These are phyloP conservation scores for Pythium myriotylum DNA, from an alignment of 352 stramenopile genomes.

Conservation along the genomic window DNA sequence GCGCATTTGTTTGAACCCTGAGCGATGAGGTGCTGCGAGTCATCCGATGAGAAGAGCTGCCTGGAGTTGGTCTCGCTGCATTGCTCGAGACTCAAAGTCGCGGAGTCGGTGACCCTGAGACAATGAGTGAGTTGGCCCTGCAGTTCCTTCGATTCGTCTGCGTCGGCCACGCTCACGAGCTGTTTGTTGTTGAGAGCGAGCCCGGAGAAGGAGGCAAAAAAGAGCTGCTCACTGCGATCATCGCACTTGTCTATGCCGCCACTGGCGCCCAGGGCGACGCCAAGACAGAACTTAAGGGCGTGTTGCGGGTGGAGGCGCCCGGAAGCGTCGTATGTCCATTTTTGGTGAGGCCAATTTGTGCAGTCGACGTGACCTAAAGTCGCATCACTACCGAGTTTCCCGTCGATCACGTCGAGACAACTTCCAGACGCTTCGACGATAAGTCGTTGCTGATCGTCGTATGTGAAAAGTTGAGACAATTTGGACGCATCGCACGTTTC, in stretches of 20 bases:
- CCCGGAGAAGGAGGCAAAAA: conserved; percentile 7
- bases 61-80: not conserved
- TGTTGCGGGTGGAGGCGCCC: conserved; percentile 18
- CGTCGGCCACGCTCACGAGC: conserved; percentile 10
- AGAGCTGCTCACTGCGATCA: conserved; percentile 12
- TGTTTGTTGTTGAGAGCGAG: conserved; percentile 12
- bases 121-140: conserved; percentile 10
- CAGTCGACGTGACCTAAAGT: conserved; percentile 16
- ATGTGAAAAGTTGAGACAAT: conserved; percentile 18
- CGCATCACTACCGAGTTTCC: conserved; percentile 2
- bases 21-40: not conserved
- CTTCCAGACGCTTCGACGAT: conserved; percentile 1
- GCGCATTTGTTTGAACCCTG: not conserved
- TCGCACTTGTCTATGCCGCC: conserved; percentile 14
- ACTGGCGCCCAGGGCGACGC: not conserved
- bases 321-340: conserved; percentile 15
- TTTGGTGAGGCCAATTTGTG: conserved; percentile 20
- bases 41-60: conserved; percentile 16
- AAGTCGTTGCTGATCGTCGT: conserved; percentile 12
- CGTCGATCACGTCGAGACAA: conserved; percentile 21
- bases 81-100: not conserved
- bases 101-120: not conserved
- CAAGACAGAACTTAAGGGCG: conserved; percentile 17
- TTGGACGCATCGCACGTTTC: conserved; percentile 13
- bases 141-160: not conserved